Conservation (phyloP, 1,139 yeast genomes). For the Candida sp. region DNA sequence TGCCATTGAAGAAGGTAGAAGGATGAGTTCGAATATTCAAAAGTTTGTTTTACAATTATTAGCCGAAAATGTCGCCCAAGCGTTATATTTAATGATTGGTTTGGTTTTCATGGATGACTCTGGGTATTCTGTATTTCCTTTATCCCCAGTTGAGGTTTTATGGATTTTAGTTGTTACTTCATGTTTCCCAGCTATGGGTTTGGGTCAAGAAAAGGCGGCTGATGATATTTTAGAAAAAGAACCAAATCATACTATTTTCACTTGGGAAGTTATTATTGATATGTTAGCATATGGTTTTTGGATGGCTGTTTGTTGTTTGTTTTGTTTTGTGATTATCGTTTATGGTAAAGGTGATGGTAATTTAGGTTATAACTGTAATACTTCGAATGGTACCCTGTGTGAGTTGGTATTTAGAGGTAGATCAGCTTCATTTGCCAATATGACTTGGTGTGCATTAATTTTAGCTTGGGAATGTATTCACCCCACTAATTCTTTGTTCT, state of each 20-base stretch:
- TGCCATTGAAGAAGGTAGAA: constrained; percentile 67
- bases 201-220: constrained; percentile 67
- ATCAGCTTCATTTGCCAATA: constrained; percentile 75
- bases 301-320: constrained; percentile 73
- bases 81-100: constrained; percentile 66
- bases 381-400: constrained; percentile 34
- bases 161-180: constrained; percentile 81
- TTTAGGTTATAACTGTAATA: constrained; percentile 65
- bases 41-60: constrained; percentile 78
- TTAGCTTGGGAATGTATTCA: constrained; percentile 92
- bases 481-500: constrained; percentile 68
- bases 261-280: constrained; percentile 68
- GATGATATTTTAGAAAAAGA: constrained; percentile 66
- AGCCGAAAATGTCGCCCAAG: constrained; percentile 80
- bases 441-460: constrained; percentile 89
- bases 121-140: constrained; percentile 68
- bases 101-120: constrained; percentile 61
- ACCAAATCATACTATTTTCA: constrained; percentile 64
- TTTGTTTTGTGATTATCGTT: constrained; percentile 61
- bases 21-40: constrained; percentile 79
- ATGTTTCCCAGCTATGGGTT: constrained; percentile 87
- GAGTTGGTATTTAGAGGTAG: constrained; percentile 72
- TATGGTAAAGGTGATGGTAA: constrained; percentile 67
- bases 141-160: constrained; percentile 75
- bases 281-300: constrained; percentile 72